Evolutionary conservation across 345 rosid genomes (phyloP), one percentile per base, ranked within the genome.

Genomic region (Anacardium occidentale): DNA sequence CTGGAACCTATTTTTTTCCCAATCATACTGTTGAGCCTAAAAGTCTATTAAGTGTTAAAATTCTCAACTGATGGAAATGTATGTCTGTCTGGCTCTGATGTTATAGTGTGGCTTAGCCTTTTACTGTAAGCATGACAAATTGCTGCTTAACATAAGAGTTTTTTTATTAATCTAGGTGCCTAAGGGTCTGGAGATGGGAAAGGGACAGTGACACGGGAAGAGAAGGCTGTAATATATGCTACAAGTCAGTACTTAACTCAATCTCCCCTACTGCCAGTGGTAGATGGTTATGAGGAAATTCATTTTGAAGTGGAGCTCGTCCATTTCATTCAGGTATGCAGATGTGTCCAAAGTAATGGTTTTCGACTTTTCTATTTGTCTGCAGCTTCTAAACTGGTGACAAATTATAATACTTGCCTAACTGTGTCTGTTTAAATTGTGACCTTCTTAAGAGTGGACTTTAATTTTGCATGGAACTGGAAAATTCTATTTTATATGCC

Each of bases 141-240:
- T 68, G 37, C 37, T 68, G 72, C 55, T 64, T 45, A 26, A 12
- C 15, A 15, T 63, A 40, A 18, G 63, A 75, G 73, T n/a, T n/a
- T n/a, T 61, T 78, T 18, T 67, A 71, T 77, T 37, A 22, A 71
- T 79, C 15, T 76, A 95, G 99, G 91, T 95, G 66, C 99, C 99
- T 18, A 86, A 87, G 79, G 98, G 99, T 77, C 97, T 95, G 81
- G 98, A 95, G 84, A 89, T 92, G 82, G 99, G 97, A 78, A 85
- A 59, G 99, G 99, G 79, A 83, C 96, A 45, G 91, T 95, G 99
- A 59, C 94, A 50, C 87, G 86, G 58, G 82, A 89, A 79, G 98
- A 95, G 81, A 92, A 91, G 82, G 97, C 98, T 32, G 78, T 92
- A 60, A 87, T 92, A 70, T 95, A 87, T 80, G 97, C 91, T 48